These are phyloP conservation scores for Solanum boliviense DNA, from an alignment of 257 asterid genomes.

Conservation along the genomic window DNA sequence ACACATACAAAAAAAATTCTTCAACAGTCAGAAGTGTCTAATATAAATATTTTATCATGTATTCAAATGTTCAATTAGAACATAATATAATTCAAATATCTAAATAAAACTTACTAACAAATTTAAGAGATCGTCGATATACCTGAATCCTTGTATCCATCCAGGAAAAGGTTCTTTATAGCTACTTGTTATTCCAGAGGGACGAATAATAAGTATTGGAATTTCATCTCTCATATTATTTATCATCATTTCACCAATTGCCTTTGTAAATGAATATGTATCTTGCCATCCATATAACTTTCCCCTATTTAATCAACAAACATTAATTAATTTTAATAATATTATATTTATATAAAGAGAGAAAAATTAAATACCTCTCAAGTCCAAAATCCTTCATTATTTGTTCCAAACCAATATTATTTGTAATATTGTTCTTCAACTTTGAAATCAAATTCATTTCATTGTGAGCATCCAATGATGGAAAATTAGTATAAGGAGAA, in stretches of 20 bases:
- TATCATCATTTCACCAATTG: constrained; percentile 41
- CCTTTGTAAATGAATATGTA: constrained; percentile 36
- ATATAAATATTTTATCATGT: too few species aligned
- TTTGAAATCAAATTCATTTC: too few species aligned
- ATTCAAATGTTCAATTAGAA: rapidly evolving
- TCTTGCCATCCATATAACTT: constrained; percentile 24
- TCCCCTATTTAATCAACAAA: constrained; percentile 13
- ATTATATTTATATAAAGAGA: not conserved
- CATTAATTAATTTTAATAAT: too few species aligned
- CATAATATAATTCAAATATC: not conserved
- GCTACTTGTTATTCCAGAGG: constrained; percentile 30
- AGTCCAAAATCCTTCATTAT: too few species aligned
- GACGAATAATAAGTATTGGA: constrained; percentile 35
- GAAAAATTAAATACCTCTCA: too few species aligned
- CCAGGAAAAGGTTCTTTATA: constrained; percentile 33
- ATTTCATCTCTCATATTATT: constrained; percentile 27
- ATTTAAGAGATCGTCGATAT: rapidly evolving
- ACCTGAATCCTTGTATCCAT: constrained; percentile 62
- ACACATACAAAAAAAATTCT: too few species aligned
- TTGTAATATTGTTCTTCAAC: too few species aligned
- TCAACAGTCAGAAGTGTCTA: too few species aligned
- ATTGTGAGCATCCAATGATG: too few species aligned
- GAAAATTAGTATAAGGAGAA: too few species aligned
- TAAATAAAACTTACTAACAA: not conserved
- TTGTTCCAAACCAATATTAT: too few species aligned